phyloP scores from a whole-genome alignment of 2,329 filamentous ascomycete species.

The Fusarium paranaense region DNA sequence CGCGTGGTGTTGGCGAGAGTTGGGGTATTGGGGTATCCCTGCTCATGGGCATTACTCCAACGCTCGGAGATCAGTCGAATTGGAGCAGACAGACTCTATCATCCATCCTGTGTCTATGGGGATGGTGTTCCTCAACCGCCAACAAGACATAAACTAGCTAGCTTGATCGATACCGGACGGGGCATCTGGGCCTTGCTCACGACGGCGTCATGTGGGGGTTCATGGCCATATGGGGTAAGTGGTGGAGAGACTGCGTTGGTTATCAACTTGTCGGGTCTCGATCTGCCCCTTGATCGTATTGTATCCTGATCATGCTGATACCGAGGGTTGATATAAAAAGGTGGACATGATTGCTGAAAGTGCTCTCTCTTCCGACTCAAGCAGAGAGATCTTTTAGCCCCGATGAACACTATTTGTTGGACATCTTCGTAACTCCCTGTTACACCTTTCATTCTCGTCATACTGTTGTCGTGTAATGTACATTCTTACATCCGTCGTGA shows the following conservation, averaged over 20 bases:
- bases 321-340: neutral
- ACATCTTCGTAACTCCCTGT: neutral
- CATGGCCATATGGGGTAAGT: slow-evolving; percentile 3
- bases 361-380: neutral
- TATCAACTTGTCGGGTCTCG: neutral
- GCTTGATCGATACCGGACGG: neutral
- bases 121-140: neutral
- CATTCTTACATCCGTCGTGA: neutral
- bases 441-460: neutral
- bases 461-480: neutral
- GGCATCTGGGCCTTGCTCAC: neutral
- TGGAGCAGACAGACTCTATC: neutral
- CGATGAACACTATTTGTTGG: neutral
- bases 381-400: neutral
- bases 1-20: neutral
- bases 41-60: slow-evolving; percentile 3
- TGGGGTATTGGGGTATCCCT: slow-evolving; percentile 16
- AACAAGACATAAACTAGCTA: neutral
- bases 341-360: no score
- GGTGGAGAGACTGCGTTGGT: neutral
- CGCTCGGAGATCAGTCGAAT: neutral
- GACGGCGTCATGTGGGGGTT: slow-evolving; percentile 10
- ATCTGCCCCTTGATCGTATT: neutral
- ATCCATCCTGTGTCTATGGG: neutral
- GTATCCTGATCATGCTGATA: neutral